A percentile compares a stretch with the other conserved stretches of the same genome.
Conservation (phyloP, 1,284 basidiomycete species). For the Microbotryum lychnidis-dioicae region DNA sequence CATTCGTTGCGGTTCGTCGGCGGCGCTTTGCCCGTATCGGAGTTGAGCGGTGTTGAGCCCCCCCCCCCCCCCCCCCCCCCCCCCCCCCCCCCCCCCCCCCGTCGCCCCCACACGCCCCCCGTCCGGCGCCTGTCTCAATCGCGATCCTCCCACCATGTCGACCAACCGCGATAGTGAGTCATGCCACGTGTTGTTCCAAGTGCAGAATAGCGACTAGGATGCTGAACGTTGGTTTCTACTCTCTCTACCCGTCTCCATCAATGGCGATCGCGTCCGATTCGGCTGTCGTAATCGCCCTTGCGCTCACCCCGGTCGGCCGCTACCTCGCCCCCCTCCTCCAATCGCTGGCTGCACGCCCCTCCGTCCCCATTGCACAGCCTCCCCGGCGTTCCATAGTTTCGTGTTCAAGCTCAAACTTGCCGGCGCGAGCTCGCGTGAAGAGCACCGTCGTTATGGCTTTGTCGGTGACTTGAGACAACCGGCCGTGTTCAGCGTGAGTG, state of each 20-base stretch:
- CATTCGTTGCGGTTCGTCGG: too few relatives aligned
- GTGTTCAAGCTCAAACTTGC: conserved; percentile 27
- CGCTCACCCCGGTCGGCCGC: not conserved
- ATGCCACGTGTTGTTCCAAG: too few relatives aligned
- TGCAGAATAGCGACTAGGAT: too few relatives aligned
- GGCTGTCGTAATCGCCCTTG: not conserved
- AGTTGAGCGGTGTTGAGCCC: too few relatives aligned
- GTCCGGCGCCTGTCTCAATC: too few relatives aligned
- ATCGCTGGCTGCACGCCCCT: not conserved
- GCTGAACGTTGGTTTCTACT: too few relatives aligned
- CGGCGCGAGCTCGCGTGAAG: not conserved
- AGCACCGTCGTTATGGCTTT: conserved; percentile 23
- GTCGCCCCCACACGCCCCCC: too few relatives aligned
- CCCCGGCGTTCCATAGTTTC: conserved; percentile 3
- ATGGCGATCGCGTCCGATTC: not conserved
- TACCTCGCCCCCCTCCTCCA: not conserved
- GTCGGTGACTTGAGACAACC: conserved; percentile 7
- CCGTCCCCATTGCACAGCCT: not conserved
- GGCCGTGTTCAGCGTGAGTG: conserved; percentile 20
- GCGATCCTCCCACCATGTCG: too few relatives aligned
- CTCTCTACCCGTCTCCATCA: not conserved
- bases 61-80: too few relatives aligned
- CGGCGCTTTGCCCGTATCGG: too few relatives aligned
- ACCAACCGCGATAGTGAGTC: too few relatives aligned
- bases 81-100: too few relatives aligned